phyloP scores from a whole-genome alignment of 768 basidiomycete species.

The Lactarius sp. region DNA sequence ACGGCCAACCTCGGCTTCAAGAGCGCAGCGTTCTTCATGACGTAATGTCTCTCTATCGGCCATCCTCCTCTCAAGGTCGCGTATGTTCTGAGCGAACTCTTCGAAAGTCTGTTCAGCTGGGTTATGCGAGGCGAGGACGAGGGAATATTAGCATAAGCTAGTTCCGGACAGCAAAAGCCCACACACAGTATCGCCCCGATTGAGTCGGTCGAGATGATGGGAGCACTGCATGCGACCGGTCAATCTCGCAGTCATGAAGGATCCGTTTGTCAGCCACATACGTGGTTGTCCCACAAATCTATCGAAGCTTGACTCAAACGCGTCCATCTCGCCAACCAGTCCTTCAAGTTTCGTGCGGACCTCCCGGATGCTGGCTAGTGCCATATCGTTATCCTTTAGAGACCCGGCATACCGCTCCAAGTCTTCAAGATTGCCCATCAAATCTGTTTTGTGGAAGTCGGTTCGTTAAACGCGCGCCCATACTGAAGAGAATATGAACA shows the following conservation, averaged over 20 bases:
- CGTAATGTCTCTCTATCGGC: slow-evolving; percentile 49
- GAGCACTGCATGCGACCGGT: slow-evolving; percentile 44
- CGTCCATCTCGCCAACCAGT: slow-evolving; percentile 72
- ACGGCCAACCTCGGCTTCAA: slow-evolving; percentile 53
- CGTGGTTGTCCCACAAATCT: slow-evolving; percentile 76
- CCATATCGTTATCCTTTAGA: slow-evolving; percentile 38
- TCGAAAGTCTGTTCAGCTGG: slow-evolving; percentile 68
- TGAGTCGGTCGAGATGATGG: slow-evolving; percentile 64
- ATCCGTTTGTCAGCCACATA: slow-evolving; percentile 34
- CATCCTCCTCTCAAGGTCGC: slow-evolving; percentile 49
- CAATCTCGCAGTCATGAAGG: slow-evolving; percentile 2
- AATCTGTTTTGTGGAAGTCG: slow-evolving; percentile 36
- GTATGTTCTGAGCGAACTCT: slow-evolving; percentile 63
- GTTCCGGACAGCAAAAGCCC: background rate
- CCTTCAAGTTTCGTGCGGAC: slow-evolving; percentile 59
- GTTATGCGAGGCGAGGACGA: slow-evolving; percentile 32
- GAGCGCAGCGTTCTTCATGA: slow-evolving; percentile 49
- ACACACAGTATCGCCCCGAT: slow-evolving; percentile 68
- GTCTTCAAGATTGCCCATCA: slow-evolving; percentile 58
- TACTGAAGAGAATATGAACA: background rate
- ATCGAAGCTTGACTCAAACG: slow-evolving; percentile 73
- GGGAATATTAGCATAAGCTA: background rate
- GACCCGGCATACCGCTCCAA: slow-evolving; percentile 51
- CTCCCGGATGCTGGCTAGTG: slow-evolving; percentile 52
- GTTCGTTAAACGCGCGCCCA: background rate